Evolutionary conservation across 352 stramenopile genomes (phyloP).

Genomic region (Pythium insidiosum): DNA sequence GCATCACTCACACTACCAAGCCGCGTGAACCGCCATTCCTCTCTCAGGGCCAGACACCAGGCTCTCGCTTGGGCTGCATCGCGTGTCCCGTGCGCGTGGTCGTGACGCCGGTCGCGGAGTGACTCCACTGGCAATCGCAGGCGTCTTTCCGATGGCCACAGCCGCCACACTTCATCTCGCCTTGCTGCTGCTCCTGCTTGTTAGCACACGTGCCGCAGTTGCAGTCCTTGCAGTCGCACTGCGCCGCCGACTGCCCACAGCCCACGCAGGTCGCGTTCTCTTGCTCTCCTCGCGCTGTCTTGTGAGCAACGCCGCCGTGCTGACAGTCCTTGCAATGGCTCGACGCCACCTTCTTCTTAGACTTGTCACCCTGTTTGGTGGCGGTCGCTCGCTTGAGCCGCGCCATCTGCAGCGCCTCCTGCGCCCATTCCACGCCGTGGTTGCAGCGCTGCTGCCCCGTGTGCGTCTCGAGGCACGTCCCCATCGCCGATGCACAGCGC

Average conservation of each 20-base stretch:
- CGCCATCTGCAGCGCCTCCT: conserved; percentile 85
- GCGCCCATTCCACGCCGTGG: conserved; percentile 48
- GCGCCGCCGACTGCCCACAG: background rate
- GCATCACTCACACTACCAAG: no score
- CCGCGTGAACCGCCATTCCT: no score
- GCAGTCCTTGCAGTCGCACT: conserved; percentile 6
- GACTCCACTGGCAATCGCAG: conserved; percentile 1
- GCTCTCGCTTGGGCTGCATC: no score
- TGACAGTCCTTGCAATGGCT: conserved; percentile 21
- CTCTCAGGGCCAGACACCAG: no score
- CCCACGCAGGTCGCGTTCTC: background rate
- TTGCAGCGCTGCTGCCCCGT: conserved; percentile 28
- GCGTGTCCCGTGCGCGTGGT: no score
- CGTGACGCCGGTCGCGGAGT: background rate
- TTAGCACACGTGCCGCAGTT: conserved; percentile 10
- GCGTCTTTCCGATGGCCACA: conserved; percentile 5
- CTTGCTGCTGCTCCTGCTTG: conserved; percentile 6
- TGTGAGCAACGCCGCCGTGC: background rate
- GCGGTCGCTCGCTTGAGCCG: conserved; percentile 54
- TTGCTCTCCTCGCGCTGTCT: background rate
- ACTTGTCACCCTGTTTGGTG: conserved; percentile 15
- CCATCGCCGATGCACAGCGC: conserved; percentile 34
- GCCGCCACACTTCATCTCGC: conserved; percentile 2
- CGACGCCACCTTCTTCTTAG: conserved; percentile 18
- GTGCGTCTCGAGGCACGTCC: conserved; percentile 9